Conservation (phyloP, 176 grass and related monocot species). For the Calamus simplicifolius region DNA sequence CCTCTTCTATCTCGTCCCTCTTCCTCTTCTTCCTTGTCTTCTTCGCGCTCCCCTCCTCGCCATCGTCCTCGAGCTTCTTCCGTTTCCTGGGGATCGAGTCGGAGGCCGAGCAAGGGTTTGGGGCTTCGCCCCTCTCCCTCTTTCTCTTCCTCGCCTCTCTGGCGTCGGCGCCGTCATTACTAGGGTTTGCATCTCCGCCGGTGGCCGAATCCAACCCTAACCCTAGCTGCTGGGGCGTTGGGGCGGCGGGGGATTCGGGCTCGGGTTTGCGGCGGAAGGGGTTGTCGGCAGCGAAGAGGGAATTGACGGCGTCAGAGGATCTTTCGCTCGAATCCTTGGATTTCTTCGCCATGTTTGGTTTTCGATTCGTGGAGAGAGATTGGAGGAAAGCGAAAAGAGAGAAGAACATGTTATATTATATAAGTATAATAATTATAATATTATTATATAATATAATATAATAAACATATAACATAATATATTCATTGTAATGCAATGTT, state of each 20-base stretch:
- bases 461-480: too few species aligned
- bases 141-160: slow-evolving; percentile 6
- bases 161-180: too few species aligned
- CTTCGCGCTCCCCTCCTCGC: background rate
- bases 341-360: slow-evolving; percentile 40
- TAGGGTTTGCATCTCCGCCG: background rate
- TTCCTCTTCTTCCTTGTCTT: slow-evolving; percentile 30
- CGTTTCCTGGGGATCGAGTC: slow-evolving; percentile 22
- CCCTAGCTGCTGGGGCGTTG: background rate
- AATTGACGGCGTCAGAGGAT: slow-evolving; percentile 16
- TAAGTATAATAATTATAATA: too few species aligned
- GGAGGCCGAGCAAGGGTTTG: background rate
- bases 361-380: too few species aligned
- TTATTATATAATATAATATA: too few species aligned
- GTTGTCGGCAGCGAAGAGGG: slow-evolving; percentile 55
- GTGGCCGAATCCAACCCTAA: background rate
- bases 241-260: background rate
- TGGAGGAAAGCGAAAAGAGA: too few species aligned
- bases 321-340: slow-evolving; percentile 22
- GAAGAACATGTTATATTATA: too few species aligned
- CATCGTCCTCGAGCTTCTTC: slow-evolving; percentile 1
- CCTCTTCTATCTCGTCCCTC: slow-evolving; percentile 35
- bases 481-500: too few species aligned
- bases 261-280: slow-evolving; percentile 45
- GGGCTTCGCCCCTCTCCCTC: background rate